phyloP scores from a whole-genome alignment of 768 basidiomycete genomes.

The Pisolithus marmoratus region DNA sequence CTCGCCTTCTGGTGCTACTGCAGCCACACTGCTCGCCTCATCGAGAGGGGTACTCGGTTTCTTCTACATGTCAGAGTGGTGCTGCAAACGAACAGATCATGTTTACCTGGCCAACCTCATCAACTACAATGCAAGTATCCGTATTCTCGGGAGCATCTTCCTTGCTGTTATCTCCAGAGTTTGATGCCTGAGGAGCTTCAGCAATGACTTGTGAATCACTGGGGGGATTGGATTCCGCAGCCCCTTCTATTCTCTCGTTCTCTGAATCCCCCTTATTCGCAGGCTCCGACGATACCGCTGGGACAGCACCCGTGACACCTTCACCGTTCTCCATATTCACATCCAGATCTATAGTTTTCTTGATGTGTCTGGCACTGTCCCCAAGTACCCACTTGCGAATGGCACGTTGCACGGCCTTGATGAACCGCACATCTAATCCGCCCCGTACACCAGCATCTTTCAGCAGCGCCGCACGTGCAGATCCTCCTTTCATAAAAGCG shows the following conservation, averaged over 20 bases:
- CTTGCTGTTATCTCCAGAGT: background rate
- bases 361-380: slow-evolving; percentile 3
- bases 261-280: background rate
- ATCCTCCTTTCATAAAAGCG: slow-evolving; percentile 55
- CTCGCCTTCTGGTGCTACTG: slow-evolving; percentile 8
- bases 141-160: slow-evolving; percentile 1
- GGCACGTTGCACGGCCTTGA: slow-evolving; percentile 30
- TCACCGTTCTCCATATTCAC: background rate
- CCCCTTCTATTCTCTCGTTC: slow-evolving; percentile 15
- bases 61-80: background rate
- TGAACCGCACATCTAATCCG: slow-evolving; percentile 32
- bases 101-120: slow-evolving; percentile 17
- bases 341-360: slow-evolving; percentile 3
- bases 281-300: background rate
- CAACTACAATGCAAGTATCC: slow-evolving; percentile 11
- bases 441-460: slow-evolving; percentile 33
- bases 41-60: background rate
- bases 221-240: slow-evolving; percentile 4
- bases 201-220: background rate
- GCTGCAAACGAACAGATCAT: background rate
- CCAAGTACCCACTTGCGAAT: slow-evolving; percentile 25
- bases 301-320: background rate
- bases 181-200: background rate
- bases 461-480: slow-evolving; percentile 32
- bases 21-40: background rate